phyloP scores from a whole-genome alignment of 2,329 filamentous ascomycete species.

The Colletotrichum karsti region DNA sequence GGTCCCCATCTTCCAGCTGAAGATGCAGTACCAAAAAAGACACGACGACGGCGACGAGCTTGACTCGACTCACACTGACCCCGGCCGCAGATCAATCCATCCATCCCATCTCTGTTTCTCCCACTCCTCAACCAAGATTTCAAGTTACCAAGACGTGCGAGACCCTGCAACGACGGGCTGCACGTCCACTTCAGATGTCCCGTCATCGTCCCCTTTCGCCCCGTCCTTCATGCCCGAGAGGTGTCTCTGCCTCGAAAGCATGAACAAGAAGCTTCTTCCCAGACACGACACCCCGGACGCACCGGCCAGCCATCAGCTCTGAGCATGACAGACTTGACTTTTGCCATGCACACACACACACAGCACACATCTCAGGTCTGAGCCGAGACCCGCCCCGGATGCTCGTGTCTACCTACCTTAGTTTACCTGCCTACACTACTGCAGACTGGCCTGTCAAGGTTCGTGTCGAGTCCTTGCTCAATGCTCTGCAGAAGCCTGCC shows the following conservation, averaged over 20 bases:
- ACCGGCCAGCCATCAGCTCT: constrained; percentile 4
- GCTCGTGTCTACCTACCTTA: not conserved
- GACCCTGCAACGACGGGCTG: not conserved
- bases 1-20: not conserved
- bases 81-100: not conserved
- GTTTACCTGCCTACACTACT: not conserved
- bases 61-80: not conserved
- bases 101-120: constrained; percentile 22
- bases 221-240: constrained; percentile 15
- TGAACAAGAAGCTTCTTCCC: constrained; percentile 22
- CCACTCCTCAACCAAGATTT: not conserved
- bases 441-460: constrained; percentile 2
- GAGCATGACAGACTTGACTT: constrained; percentile 23
- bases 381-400: not conserved
- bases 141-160: not conserved
- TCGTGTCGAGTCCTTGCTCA: not conserved
- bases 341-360: constrained; percentile 19
- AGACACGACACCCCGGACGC: constrained; percentile 22
- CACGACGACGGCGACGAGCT: no score
- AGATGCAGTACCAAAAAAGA: no score
- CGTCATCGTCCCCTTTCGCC: constrained; percentile 1
- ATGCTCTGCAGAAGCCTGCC: not conserved
- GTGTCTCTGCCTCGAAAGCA: constrained; percentile 18
- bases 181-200: constrained; percentile 16
- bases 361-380: constrained; percentile 12